These are phyloP conservation scores for Leccinum fallax DNA, from an alignment of 1,284 basidiomycete species.

Conservation along the genomic window DNA sequence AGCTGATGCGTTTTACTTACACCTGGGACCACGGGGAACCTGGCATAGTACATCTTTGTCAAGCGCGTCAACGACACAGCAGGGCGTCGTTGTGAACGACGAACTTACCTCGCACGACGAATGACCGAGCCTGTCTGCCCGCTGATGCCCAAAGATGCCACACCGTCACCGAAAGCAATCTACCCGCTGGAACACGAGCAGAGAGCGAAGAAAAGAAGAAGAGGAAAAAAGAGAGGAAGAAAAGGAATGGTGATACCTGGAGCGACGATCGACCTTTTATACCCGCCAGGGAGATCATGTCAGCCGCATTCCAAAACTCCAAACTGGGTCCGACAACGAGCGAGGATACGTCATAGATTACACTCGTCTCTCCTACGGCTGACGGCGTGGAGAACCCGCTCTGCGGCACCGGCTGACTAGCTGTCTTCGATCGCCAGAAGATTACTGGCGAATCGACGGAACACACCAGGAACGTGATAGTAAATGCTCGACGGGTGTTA, in stretches of 20 bases:
- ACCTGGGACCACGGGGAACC: neutral
- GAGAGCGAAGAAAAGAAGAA: slow-evolving; percentile 1
- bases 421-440: too few relatives aligned
- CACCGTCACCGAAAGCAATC: slow-evolving; percentile 6
- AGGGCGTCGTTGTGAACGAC: neutral
- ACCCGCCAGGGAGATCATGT: neutral
- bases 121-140: neutral
- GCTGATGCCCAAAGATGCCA: neutral
- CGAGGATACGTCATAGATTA: too few relatives aligned
- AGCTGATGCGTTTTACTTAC: neutral
- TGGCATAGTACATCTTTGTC: neutral
- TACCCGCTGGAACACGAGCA: slow-evolving; percentile 4
- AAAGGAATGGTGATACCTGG: neutral
- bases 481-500: too few relatives aligned
- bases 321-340: too few relatives aligned
- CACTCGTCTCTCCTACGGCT: too few relatives aligned
- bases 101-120: slow-evolving; percentile 1
- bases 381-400: neutral
- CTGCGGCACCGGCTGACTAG: too few relatives aligned
- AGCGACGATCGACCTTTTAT: slow-evolving; percentile 5
- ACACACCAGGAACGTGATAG: too few relatives aligned
- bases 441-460: too few relatives aligned
- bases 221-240: neutral
- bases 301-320: slow-evolving; percentile 8
- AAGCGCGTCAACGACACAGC: neutral